These are phyloP conservation scores for Trichophyton schoenleinii DNA, from an alignment of 2,329 filamentous ascomycete species.

Conservation along the genomic window DNA sequence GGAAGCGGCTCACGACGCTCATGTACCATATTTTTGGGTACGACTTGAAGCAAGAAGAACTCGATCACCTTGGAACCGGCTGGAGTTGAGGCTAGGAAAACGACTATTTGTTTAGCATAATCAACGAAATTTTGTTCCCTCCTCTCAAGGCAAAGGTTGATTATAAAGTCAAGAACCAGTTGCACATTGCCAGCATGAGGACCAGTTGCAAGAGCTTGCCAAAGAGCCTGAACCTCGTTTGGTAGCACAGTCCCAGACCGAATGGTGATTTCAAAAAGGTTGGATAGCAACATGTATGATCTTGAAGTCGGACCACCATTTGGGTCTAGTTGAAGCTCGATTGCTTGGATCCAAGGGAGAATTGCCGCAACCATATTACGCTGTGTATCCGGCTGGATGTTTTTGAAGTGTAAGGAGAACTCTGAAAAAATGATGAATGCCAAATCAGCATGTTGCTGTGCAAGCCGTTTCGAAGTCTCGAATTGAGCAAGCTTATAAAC, in stretches of 20 bases:
- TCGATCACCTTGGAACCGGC: slow-evolving; percentile 87
- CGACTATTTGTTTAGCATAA: slow-evolving; percentile 94
- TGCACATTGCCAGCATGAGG: slow-evolving; percentile 90
- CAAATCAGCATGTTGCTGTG: slow-evolving; percentile 75
- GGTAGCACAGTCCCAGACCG: slow-evolving; percentile 77
- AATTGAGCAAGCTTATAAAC: slow-evolving; percentile 97
- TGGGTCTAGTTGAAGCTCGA: slow-evolving; percentile 83
- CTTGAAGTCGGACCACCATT: slow-evolving; percentile 80
- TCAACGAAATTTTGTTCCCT: slow-evolving; percentile 97
- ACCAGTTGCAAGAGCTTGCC: slow-evolving; percentile 90
- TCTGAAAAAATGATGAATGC: slow-evolving; percentile 94
- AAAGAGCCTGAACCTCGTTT: slow-evolving; percentile 93
- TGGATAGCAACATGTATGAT: slow-evolving; percentile 89
- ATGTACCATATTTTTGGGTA: slow-evolving; percentile 92
- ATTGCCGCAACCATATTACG: slow-evolving; percentile 90
- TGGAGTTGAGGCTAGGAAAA: slow-evolving; percentile 78
- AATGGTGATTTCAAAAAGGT: slow-evolving; percentile 91
- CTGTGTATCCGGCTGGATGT: slow-evolving; percentile 67
- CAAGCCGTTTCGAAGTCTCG: slow-evolving; percentile 81
- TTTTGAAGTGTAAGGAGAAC: slow-evolving; percentile 86
- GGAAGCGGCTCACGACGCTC: slow-evolving; percentile 63
- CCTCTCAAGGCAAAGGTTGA: slow-evolving; percentile 79
- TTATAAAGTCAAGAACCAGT: slow-evolving; percentile 90
- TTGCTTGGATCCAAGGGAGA: slow-evolving; percentile 88
- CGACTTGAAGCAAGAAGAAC: slow-evolving; percentile 81